Base-by-base conservation (phyloP, 2,329 filamentous ascomycete species). In the Corniculantispora saksenae region DNA sequence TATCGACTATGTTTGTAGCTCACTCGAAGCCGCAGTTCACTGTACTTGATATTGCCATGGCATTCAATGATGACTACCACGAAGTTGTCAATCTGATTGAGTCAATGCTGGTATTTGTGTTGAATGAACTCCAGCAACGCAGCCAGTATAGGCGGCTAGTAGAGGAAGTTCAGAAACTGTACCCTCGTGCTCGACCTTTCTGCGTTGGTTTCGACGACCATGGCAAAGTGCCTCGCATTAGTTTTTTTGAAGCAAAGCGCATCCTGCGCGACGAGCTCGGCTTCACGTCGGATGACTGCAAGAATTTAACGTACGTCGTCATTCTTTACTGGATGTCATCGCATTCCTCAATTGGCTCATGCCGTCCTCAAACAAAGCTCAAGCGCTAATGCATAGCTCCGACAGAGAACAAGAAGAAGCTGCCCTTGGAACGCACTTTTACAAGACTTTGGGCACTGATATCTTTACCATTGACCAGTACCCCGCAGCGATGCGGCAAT, bases 401-500 rank as follows among this genome's bases (percentile, higher is more conserved):
- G 6, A 35, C 12, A 59, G 56, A 35, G 43, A 59, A 10, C 10
- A 35, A 32, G 56, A 59, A 35, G 56, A 59, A 35, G 56, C 56
- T 6, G 56, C 56, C 40, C 27, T 59, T 10, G 56, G 56, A 3
- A 7, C 8, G 15, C 47, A 59, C 56, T 59, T 59, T 3, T 7
- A 27, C 12, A 43, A 59, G 19, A 9, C 13, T 17, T 25, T 27
- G 5, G 19, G 3, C 21, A 59, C 40, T 25, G 56, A 59, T n/a
- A 47, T 59, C 1, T 59, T 59, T 5, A 59, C 56, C 6, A 59
- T 59, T 48, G 56, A 59, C 2, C 43, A 59, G 56, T 59, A 59
- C 19, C 56, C 56, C 19, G 56, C 56, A 21, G 13, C 43, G 10
- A 35, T 59, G 56, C 56, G 56, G 40, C 56, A 59, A 19, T 59